These are phyloP conservation scores for Solanum hybrid DNA, from an alignment of 305 asterid species.

Conservation along the genomic window DNA sequence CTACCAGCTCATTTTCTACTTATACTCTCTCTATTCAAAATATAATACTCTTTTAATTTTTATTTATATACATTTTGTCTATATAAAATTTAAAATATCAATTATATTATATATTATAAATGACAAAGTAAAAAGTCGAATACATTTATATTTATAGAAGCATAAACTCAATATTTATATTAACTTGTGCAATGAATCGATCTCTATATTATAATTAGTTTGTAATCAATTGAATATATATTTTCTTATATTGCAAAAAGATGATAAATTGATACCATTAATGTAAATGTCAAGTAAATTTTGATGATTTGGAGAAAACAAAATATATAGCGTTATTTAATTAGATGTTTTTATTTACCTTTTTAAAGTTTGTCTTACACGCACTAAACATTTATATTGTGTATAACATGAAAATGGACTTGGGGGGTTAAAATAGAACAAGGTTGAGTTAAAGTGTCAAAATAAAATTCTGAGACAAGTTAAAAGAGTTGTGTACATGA, in stretches of 20 bases:
- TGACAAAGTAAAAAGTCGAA: background rate
- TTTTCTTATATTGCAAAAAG: background rate
- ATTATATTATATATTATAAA: background rate
- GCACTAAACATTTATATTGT: background rate
- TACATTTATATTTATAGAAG: background rate
- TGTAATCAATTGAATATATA: background rate
- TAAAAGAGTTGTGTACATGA: background rate
- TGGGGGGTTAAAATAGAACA: no score
- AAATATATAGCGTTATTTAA: background rate
- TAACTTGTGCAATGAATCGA: background rate
- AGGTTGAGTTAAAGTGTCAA: background rate
- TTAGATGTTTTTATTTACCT: background rate
- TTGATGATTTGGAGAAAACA: background rate
- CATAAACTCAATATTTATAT: background rate
- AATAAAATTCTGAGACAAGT: no score
- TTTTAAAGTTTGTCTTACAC: background rate
- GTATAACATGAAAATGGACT: background rate
- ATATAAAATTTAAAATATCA: background rate
- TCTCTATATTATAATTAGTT: background rate
- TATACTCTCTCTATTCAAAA: background rate
- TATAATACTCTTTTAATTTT: no score
- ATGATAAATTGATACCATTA: background rate
- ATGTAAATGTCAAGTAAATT: background rate
- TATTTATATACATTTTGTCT: background rate
- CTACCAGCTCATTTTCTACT: background rate